Percentiles rank a stretch among this genome's conserved stretches.
These are phyloP conservation scores for Thalassiosira tumida DNA, from an alignment of 352 stramenopile species.

Conservation along the genomic window DNA sequence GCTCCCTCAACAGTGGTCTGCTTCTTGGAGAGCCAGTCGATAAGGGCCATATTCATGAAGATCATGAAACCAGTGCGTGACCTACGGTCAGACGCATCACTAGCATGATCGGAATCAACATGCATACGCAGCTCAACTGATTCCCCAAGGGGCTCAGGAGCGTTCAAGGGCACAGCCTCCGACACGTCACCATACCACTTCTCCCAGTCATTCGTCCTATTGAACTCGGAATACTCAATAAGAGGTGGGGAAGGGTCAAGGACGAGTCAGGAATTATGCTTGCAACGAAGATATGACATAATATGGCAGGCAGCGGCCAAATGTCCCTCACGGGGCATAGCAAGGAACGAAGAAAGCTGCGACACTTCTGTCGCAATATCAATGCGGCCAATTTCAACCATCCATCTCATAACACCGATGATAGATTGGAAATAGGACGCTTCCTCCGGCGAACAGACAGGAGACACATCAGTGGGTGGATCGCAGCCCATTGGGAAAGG, in stretches of 20 bases:
- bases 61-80: conserved; percentile 79
- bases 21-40: conserved; percentile 81
- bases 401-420: neutral
- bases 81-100: conserved; percentile 66
- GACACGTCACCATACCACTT: conserved; percentile 72
- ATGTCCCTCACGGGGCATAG: conserved; percentile 81
- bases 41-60: conserved; percentile 74
- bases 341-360: conserved; percentile 39
- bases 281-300: conserved; percentile 40
- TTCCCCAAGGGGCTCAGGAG: conserved; percentile 52
- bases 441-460: conserved; percentile 11
- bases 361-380: conserved; percentile 7
- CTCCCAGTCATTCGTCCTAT: conserved; percentile 59
- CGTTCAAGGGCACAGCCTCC: conserved; percentile 65
- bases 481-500: conserved; percentile 61
- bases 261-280: conserved; percentile 59
- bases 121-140: conserved; percentile 38
- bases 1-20: conserved; percentile 75
- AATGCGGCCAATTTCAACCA: conserved; percentile 15
- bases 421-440: conserved; percentile 48
- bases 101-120: conserved; percentile 77
- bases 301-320: conserved; percentile 41
- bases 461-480: conserved; percentile 71
- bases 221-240: conserved; percentile 58
- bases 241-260: conserved; percentile 63